Base-by-base conservation (phyloP, 805 yeast species). In the Candida ascalaphidarum region DNA sequence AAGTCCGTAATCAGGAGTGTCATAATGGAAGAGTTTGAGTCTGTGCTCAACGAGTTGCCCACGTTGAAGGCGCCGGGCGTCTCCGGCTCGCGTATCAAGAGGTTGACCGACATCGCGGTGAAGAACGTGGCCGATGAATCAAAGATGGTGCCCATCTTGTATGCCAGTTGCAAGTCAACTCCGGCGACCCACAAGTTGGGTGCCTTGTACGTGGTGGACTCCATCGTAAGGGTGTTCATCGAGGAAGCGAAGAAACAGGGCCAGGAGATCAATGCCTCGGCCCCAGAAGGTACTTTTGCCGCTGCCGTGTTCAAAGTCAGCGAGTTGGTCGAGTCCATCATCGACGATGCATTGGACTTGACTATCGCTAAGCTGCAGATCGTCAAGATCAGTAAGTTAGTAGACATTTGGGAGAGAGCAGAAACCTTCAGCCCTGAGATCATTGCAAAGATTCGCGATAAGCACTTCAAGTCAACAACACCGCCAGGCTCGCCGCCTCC, bases 11-110 rank as follows among this genome's bases (percentile, higher is more conserved):
- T n/a, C n/a, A n/a, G n/a, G n/a, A n/a, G n/a, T n/a, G n/a, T n/a
- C n/a, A n/a, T 48, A 14, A 51, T 58, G 34, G 66, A 63, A 41
- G 62, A 68, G 39, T 71, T 72, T 43, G 73, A 68, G 37, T 37
- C 55, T 26, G 59, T 62, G 18, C 53, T 71, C 33, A 64, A 61
- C 38, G 77, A 71, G 46, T 50, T 73, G 30, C 61, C 70, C 17
- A 64, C 70, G 5, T 58, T 81, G 43, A 80, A 78, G 55, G 74
- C 95, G 11, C 89, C 89, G 10, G 97, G 98, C 35, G 92, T 89
- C 29, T 86, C 96, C 17, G 97, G 97, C 24, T 77, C 95, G 31
- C 85, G 96, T 61, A 92, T 89, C 56, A 83, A 83, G 54, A 77
- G 77, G 47, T 64, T 88, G 49, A 82, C 89, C 25, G 81, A 82